phyloP scores from a whole-genome alignment of 306 rosid species.

The Casuarina equisetifolia region DNA sequence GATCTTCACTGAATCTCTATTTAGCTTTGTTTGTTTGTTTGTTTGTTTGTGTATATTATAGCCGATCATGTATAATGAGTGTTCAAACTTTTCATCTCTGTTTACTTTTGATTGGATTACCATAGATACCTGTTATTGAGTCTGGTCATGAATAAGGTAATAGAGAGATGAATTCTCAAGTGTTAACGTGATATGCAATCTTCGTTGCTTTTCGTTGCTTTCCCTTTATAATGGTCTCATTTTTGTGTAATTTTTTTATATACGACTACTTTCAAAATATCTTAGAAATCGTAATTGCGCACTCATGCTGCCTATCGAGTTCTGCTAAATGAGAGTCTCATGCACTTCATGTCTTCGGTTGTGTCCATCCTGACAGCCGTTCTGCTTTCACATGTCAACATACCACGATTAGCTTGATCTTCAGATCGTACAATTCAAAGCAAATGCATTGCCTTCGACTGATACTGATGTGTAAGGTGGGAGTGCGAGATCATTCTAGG shows the following conservation, averaged over 20 bases:
- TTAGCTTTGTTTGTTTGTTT: conserved; percentile 7
- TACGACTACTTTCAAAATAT: neutral
- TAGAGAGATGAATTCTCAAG: neutral
- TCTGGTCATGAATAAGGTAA: neutral
- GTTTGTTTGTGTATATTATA: neutral
- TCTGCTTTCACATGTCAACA: neutral
- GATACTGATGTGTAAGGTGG: neutral
- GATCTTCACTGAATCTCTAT: conserved; percentile 1
- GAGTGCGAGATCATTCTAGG: neutral
- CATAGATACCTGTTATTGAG: neutral
- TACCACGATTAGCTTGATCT: neutral
- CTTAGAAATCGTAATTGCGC: no score
- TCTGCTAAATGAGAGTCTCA: neutral
- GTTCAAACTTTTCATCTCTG: neutral
- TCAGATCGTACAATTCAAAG: neutral
- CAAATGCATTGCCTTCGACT: neutral
- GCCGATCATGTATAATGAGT: neutral
- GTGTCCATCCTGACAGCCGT: neutral
- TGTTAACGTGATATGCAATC: neutral
- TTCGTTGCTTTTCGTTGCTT: neutral
- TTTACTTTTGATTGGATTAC: neutral
- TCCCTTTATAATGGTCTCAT: neutral
- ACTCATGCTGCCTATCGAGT: neutral
- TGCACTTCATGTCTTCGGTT: no score
- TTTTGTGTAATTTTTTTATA: neutral